These are phyloP conservation scores for Plenodomus tracheiphilus DNA, from an alignment of 2,329 filamentous ascomycete species.

Conservation along the genomic window DNA sequence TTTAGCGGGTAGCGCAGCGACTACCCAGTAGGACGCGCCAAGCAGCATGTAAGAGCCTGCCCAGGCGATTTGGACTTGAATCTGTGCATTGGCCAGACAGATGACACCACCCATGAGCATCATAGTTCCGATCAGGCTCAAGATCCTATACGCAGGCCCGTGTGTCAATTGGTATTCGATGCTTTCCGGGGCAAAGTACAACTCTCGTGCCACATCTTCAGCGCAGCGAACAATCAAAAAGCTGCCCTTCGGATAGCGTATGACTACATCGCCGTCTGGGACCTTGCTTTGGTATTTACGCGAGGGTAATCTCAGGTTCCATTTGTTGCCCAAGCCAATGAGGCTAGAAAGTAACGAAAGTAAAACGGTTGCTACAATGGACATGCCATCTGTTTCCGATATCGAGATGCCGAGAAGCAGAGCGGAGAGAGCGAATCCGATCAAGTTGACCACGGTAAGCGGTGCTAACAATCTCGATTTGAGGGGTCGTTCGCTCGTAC, in stretches of 20 bases:
- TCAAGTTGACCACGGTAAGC: constrained; percentile 49
- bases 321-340: constrained; percentile 55
- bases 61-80: constrained; percentile 54
- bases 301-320: constrained; percentile 49
- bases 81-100: constrained; percentile 53
- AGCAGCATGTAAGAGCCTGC: constrained; percentile 55
- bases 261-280: constrained; percentile 52
- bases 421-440: constrained; percentile 50
- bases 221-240: constrained; percentile 55
- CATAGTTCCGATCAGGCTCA: constrained; percentile 55
- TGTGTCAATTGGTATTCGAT: constrained; percentile 52
- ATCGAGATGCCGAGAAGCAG: constrained; percentile 52
- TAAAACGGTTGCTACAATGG: constrained; percentile 52
- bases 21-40: constrained; percentile 56
- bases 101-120: constrained; percentile 59
- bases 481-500: constrained; percentile 35
- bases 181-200: constrained; percentile 57
- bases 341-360: constrained; percentile 55
- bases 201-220: constrained; percentile 55
- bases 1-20: constrained; percentile 52
- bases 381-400: constrained; percentile 54
- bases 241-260: constrained; percentile 55
- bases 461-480: constrained; percentile 53
- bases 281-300: constrained; percentile 35
- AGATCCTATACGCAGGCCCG: constrained; percentile 48